Base-by-base conservation (phyloP, 2,329 filamentous ascomycete species). In the Botrytis porri region DNA sequence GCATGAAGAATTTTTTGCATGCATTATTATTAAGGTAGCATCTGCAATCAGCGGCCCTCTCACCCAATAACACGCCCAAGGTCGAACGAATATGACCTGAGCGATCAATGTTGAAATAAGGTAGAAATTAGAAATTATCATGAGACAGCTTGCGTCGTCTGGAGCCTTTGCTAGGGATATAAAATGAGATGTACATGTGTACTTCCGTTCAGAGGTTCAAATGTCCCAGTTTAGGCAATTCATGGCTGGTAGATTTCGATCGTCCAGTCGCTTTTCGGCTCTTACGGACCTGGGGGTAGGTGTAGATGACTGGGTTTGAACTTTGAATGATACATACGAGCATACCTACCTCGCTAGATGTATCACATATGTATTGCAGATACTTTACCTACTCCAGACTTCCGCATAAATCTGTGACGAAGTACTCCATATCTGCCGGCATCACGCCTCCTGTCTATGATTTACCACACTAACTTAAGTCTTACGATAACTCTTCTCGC, bases 211-310 rank as follows among this genome's bases (percentile, higher is more conserved):
- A 43, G n/a, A n/a, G n/a, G 32, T 43, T 32, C 61, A 66, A n/a
- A 20, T 51, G 43, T 37, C 32, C 63, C 63, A 43, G 48, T 66
- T 66, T 54, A 66, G 45, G 35, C 14, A 51, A 66, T 66, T 29
- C 64, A 29, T 67, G 37, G 35, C 65, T 35, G 65, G 65, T 57
- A 57, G 65, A 57, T 37, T 67, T 67, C 65, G 65, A 57, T 67
- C 48, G 35, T 54, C 65, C 64, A 57, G 48, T 54, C 48, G 64
- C 64, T 41, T 57, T 67, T 67, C 65, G 65, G 65, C 65, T 67
- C 48, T 41, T 67, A 67, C 48, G 35, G 65, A 57, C 48, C 35
- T 57, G 16, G 48, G 48, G 7, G 22, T 25, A 25, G 9, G 45
- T 22, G 10, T 14, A 35, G 35, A 10, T 22, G 45, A 29, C 35